Base-by-base conservation (phyloP, 495 filamentous ascomycete genomes). In the Pseudevernia furfuracea region DNA sequence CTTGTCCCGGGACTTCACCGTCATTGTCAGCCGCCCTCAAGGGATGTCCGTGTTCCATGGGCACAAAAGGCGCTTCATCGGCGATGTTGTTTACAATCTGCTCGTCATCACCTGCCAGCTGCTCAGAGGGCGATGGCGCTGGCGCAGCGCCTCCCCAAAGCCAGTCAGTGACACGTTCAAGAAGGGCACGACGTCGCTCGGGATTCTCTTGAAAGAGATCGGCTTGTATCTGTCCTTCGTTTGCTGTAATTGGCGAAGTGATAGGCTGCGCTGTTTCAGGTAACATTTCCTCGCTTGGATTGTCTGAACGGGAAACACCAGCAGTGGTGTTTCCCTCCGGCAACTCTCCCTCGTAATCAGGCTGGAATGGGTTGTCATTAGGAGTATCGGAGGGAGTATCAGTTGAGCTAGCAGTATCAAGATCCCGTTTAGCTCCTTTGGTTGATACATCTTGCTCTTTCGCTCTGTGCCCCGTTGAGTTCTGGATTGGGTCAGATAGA, bases 41-140 rank as follows among this genome's bases (percentile, higher is more conserved):
- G 30, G 68, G 69, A 58, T 76, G 71, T 63, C 68, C 61, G 23
- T 77, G 76, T 53, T 73, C 73, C 41, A 85, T 76, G 23, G 82
- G 83, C 3, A 85, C 81, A 70, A 89, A 87, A 11, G 84, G 85
- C n/a, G 80, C 81, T 75, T 88, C 85, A 41, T 83, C 72, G 19
- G 77, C 85, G 30, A 83, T 68, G 60, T 87, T 77, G 60, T 82
- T 75, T 38, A 85, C 78, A 58, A 85, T 69, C 52, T 81, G 81
- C 64, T 87, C 87, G 62, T 84, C 85, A 67, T 87, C 79, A 30
- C 72, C 71, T 11, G 62, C 74, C 44, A 61, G 70, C 44, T 72
- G 75, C 3, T 74, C 78, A 30, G 63, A 71, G 57, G 73, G 71
- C n/a, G 70, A 68, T 48, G 70, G 67, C 8, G 71, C 70, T 11